These are phyloP conservation scores for Nannochloropsis oceanica DNA, from an alignment of 108 stramenopile species.

Conservation along the genomic window DNA sequence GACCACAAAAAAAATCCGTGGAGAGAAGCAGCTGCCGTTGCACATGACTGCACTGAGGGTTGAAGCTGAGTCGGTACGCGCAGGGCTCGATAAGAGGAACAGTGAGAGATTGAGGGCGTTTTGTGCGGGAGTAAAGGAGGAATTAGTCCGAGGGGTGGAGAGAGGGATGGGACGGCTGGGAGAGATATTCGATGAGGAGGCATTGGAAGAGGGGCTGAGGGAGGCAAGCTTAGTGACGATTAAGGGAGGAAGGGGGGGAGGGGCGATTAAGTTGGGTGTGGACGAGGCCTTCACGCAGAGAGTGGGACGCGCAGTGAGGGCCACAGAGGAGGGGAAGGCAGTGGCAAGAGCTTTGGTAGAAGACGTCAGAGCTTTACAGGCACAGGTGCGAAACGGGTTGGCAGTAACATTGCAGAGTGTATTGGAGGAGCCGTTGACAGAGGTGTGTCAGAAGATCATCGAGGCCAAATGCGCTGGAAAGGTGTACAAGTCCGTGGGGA, in stretches of 20 bases:
- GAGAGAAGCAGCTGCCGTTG: neutral
- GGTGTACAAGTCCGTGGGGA: neutral
- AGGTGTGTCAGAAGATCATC: neutral
- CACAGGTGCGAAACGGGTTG: neutral
- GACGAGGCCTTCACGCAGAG: neutral
- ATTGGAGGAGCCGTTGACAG: neutral
- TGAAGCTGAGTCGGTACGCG: neutral
- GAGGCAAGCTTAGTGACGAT: neutral
- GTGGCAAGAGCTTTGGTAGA: neutral
- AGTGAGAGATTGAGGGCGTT: neutral
- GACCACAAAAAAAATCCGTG: neutral
- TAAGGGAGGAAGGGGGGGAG: neutral
- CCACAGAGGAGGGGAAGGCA: neutral
- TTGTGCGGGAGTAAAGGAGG: neutral
- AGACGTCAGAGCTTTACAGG: neutral
- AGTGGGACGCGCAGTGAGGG: neutral
- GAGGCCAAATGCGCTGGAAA: neutral
- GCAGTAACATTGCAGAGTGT: neutral
- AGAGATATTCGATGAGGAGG: neutral
- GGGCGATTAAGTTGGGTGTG: neutral
- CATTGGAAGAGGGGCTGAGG: neutral
- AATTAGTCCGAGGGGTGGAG: neutral
- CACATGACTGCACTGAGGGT: neutral
- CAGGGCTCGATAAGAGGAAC: neutral
- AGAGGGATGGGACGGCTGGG: neutral